phyloP scores from a whole-genome alignment of 108 stramenopile species.

The Cyclotella sp. region DNA sequence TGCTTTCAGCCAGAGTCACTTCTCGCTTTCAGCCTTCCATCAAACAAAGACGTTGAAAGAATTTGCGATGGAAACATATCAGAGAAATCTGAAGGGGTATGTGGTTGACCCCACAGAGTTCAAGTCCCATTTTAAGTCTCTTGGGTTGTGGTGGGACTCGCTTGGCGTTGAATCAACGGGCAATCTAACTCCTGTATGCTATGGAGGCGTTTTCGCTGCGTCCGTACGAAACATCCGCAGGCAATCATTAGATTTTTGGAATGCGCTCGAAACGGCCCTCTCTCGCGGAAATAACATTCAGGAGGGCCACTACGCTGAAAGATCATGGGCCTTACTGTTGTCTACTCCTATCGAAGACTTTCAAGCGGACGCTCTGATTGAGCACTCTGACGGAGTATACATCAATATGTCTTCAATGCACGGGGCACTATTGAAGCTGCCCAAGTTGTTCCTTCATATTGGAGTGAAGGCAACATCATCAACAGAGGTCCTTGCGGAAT shows the following conservation, averaged over 20 bases:
- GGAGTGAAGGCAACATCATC: constrained; percentile 29
- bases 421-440: constrained; percentile 5
- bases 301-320: constrained; percentile 61
- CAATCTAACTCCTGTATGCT: constrained; percentile 44
- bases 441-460: constrained; percentile 23
- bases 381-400: constrained; percentile 18
- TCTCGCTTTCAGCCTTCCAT: constrained; percentile 42
- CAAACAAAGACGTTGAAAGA: background rate
- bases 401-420: constrained; percentile 24
- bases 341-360: constrained; percentile 21
- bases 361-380: constrained; percentile 24
- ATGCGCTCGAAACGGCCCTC: constrained; percentile 14
- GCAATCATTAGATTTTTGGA: constrained; percentile 22
- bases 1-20: background rate
- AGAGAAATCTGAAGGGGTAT: constrained; percentile 16
- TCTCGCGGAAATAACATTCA: constrained; percentile 55
- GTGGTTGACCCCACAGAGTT: constrained; percentile 29
- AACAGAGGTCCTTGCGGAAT: constrained; percentile 13
- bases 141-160: constrained; percentile 43
- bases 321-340: constrained; percentile 50
- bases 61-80: constrained; percentile 19
- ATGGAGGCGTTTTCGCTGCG: constrained; percentile 40
- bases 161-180: constrained; percentile 7
- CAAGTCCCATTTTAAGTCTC: constrained; percentile 32
- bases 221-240: constrained; percentile 10